phyloP scores from a whole-genome alignment of 2,329 filamentous ascomycete genomes.

The Diplodia corticola region DNA sequence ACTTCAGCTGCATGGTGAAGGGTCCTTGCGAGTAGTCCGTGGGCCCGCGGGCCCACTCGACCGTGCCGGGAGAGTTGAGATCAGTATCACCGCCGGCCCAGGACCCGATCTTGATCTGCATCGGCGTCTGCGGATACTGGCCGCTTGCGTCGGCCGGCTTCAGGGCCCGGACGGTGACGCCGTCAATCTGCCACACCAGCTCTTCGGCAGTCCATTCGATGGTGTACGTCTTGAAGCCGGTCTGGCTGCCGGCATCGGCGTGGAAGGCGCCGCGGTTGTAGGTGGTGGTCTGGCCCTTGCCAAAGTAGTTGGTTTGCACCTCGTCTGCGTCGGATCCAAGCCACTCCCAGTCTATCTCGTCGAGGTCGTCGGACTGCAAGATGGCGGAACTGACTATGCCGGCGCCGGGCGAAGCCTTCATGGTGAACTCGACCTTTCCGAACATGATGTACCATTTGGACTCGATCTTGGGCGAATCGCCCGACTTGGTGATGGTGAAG shows the following conservation, averaged over 20 bases:
- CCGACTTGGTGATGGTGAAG: constrained; percentile 75
- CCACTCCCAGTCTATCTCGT: constrained; percentile 98
- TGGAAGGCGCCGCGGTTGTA: constrained; percentile 89
- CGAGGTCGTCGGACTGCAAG: constrained; percentile 84
- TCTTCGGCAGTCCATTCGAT: constrained; percentile 87
- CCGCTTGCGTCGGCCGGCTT: constrained; percentile 66
- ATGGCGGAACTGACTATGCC: constrained; percentile 94
- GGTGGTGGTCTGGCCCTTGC: constrained; percentile 80
- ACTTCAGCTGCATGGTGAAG: constrained; percentile 81
- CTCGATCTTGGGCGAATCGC: constrained; percentile 81
- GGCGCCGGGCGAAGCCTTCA: constrained; percentile 82
- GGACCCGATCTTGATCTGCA: constrained; percentile 87
- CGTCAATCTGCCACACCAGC: constrained; percentile 84
- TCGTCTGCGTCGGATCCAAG: constrained; percentile 73
- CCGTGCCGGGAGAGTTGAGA: constrained; percentile 82
- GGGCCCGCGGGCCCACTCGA: constrained; percentile 82
- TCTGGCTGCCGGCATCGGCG: constrained; percentile 66
- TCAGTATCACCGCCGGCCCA: constrained; percentile 88
- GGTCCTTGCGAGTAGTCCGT: constrained; percentile 84
- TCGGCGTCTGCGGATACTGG: constrained; percentile 93
- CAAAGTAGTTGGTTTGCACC: constrained; percentile 97
- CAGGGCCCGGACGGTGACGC: constrained; percentile 73
- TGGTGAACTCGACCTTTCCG: constrained; percentile 79
- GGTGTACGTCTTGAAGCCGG: constrained; percentile 78
- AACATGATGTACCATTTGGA: constrained; percentile 99